These are phyloP conservation scores for Tolypocladium amazonense DNA, from an alignment of 2,329 filamentous ascomycete species.

Conservation along the genomic window DNA sequence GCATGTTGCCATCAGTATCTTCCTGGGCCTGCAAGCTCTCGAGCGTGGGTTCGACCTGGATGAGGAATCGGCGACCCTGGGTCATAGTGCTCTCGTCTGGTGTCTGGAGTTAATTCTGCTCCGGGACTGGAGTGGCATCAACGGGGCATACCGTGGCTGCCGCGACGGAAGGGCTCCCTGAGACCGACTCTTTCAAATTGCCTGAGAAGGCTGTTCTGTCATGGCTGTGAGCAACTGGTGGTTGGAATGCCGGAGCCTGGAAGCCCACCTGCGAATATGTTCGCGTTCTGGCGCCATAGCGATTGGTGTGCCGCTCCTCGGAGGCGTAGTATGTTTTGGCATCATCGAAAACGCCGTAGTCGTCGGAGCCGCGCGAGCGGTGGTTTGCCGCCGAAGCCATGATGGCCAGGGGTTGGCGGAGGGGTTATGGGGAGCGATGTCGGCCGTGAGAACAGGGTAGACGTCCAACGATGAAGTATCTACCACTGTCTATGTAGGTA, in stretches of 20 bases:
- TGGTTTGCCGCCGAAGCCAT: constrained; percentile 18
- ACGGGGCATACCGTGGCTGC: constrained; percentile 42
- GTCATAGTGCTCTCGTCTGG: constrained; percentile 62
- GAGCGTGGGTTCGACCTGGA: constrained; percentile 77
- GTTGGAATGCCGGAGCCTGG: neutral
- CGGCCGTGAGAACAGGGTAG: neutral
- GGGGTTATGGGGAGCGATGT: neutral
- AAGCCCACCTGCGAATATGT: constrained; percentile 44
- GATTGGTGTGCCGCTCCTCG: constrained; percentile 41
- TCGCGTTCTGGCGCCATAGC: constrained; percentile 38
- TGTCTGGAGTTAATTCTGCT: neutral
- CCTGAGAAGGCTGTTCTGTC: constrained; percentile 40
- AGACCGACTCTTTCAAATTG: constrained; percentile 42
- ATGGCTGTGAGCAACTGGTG: constrained; percentile 14
- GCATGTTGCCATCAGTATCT: constrained; percentile 88
- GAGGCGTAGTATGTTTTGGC: constrained; percentile 49
- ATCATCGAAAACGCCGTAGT: constrained; percentile 44
- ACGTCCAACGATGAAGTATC: neutral
- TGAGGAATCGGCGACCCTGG: constrained; percentile 65
- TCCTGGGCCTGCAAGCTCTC: constrained; percentile 72
- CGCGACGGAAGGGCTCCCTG: constrained; percentile 45
- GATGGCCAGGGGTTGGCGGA: neutral
- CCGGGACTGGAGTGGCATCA: neutral
- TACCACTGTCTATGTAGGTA: too few relatives aligned
- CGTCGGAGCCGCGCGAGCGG: constrained; percentile 27